These are phyloP conservation scores for Hypoxylon sp. DNA, from an alignment of 2,329 filamentous ascomycete genomes.

Conservation along the genomic window DNA sequence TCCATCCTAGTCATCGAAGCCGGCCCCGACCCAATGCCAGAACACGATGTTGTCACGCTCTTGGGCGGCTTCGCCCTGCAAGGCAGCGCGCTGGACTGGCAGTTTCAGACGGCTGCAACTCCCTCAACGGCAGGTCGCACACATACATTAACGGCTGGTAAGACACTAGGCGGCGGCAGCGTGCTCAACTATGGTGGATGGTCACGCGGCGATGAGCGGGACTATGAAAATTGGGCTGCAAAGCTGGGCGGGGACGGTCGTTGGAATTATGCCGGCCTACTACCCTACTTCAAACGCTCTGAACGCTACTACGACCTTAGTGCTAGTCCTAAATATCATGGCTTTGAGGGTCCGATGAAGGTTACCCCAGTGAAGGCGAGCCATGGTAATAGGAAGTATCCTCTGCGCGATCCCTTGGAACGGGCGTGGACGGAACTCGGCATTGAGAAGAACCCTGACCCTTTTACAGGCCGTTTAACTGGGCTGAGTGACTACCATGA, in stretches of 20 bases:
- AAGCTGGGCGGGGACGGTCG: slow-evolving; percentile 54
- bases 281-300: slow-evolving; percentile 60
- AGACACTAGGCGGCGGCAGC: slow-evolving; percentile 30
- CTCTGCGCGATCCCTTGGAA: slow-evolving; percentile 54
- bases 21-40: slow-evolving; percentile 13
- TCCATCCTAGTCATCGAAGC: slow-evolving; percentile 27
- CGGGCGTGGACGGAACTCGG: slow-evolving; percentile 60
- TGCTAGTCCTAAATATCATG: slow-evolving; percentile 55
- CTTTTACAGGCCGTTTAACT: slow-evolving; percentile 9
- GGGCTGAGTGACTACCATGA: slow-evolving; percentile 22
- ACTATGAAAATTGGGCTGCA: slow-evolving; percentile 63
- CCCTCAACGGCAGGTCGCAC: slow-evolving; percentile 15
- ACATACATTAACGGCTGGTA: slow-evolving; percentile 16
- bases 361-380: slow-evolving; percentile 48
- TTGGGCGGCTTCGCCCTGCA: slow-evolving; percentile 26
- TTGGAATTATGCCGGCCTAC: slow-evolving; percentile 61
- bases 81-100: slow-evolving; percentile 22
- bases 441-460: slow-evolving; percentile 16
- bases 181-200: slow-evolving; percentile 54
- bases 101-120: slow-evolving; percentile 20
- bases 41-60: slow-evolving; percentile 20
- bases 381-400: slow-evolving; percentile 55
- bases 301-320: slow-evolving; percentile 52
- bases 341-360: slow-evolving; percentile 56
- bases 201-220: slow-evolving; percentile 60